Evolutionary conservation across 129 eudicot genomes (phyloP), one percentile per base, ranked within the genome.

Genomic region (Rutidosis leptorrhynchoides): DNA sequence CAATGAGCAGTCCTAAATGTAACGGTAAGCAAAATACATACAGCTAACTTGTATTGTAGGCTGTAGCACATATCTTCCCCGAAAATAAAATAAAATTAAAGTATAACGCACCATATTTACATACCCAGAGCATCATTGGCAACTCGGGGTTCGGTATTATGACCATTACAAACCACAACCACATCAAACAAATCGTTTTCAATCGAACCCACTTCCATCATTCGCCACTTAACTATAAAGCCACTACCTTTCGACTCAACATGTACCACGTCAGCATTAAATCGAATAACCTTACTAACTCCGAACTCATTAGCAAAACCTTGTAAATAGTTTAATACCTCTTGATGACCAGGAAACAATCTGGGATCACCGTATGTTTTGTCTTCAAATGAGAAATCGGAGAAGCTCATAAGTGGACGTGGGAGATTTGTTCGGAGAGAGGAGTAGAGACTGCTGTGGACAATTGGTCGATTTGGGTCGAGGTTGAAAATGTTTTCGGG

Each of bases 351-450:
- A 0, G 97, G 95, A 24, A 80, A 90, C 28, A 30, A 64, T 24
- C 91, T 73, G 10, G 83, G 35, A 49, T 87, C 95, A 14, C 76
- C 81, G 6, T 77, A 65, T 11, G 54, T 69, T 65, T 67, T 77
- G 5, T 65, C 73, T 12, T 60, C 69, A 28, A 90, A 77, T 0
- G 96, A 80, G 73, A 66, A 87, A 72, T 87, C 96, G 0, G 74
- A 73, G 57, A 90, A 85, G 7, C 97, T 70, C 95, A 87, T 87
- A 3, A 69, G 45, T 15, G 75, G 80, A 14, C 90, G 71, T 1
- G 95, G 95, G 6, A 87, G 79, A 68, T 90, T 90, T 14, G 97
- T 90, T 4, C 93, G 77, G 3, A 90, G 90, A 0, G 95, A 87
- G 3, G 54, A 35, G 55, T 90, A 90, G 24, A 90, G 78, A 46